Conservation (phyloP, 176 grass and related monocot species). For the Oryza glumipatula region DNA sequence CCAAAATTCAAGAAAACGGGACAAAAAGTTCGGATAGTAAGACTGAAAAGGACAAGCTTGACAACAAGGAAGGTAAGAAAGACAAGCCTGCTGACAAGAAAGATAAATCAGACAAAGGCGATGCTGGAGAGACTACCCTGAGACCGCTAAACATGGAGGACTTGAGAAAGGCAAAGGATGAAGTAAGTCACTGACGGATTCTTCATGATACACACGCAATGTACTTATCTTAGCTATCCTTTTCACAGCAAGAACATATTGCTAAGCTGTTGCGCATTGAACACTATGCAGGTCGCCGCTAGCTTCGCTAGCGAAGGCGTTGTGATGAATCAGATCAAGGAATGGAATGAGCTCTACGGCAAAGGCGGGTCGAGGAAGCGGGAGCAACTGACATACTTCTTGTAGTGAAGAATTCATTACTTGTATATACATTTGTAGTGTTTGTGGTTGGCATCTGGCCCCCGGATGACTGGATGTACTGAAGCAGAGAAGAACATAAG, state of each 20-base stretch:
- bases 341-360: conserved; percentile 89
- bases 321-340: conserved; percentile 68
- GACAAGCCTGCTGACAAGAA: background rate
- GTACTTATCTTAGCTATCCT: background rate
- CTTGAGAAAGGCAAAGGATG: conserved; percentile 75
- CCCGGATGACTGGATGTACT: background rate
- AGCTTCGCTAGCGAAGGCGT: conserved; percentile 71
- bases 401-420: conserved; percentile 46
- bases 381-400: conserved; percentile 73
- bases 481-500: background rate
- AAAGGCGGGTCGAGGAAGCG: conserved; percentile 84
- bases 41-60: background rate
- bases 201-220: background rate
- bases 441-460: conserved; percentile 16
- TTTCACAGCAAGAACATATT: background rate
- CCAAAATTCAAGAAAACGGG: conserved; percentile 8
- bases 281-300: conserved; percentile 53
- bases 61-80: conserved; percentile 19
- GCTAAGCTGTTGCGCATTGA: background rate
- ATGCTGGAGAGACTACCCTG: conserved; percentile 39
- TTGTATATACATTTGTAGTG: conserved; percentile 4
- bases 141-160: conserved; percentile 90
- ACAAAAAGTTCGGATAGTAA: conserved; percentile 29
- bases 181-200: conserved; percentile 51
- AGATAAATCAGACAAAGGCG: background rate